phyloP scores from a whole-genome alignment of 495 filamentous ascomycete genomes.

The Glonium stellatum region DNA sequence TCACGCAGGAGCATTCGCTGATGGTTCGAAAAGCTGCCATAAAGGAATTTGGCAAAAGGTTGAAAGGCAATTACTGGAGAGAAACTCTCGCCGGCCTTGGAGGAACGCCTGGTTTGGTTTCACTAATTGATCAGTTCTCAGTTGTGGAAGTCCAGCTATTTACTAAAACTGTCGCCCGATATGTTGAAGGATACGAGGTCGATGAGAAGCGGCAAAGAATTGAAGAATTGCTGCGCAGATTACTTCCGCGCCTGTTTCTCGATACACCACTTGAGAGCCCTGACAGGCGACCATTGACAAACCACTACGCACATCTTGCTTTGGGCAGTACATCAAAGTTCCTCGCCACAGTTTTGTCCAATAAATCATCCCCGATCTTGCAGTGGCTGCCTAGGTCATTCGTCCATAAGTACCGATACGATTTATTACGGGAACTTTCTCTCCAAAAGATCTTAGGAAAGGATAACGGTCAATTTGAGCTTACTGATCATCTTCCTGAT shows the following conservation, averaged over 20 bases:
- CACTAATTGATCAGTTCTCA: constrained; percentile 10
- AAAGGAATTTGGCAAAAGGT: constrained; percentile 3
- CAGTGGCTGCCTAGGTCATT: not conserved
- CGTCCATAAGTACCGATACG: constrained; percentile 5
- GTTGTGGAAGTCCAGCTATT: constrained; percentile 11
- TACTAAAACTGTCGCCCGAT: not conserved
- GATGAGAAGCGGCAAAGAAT: constrained; percentile 11
- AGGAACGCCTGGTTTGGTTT: constrained; percentile 2
- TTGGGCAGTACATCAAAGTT: constrained; percentile 10
- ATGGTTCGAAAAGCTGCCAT: constrained; percentile 10
- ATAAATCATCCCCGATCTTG: not conserved
- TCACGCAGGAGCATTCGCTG: constrained; percentile 16
- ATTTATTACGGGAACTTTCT: constrained; percentile 2
- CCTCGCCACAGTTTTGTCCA: not conserved
- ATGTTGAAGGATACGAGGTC: constrained; percentile 1
- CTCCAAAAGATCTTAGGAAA: constrained; percentile 5
- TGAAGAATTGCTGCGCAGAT: constrained; percentile 7
- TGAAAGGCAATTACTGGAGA: constrained; percentile 15
- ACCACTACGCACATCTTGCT: constrained; percentile 8
- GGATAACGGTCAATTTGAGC: not conserved
- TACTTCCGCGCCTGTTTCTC: constrained; percentile 3
- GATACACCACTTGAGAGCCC: not conserved
- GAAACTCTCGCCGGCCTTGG: constrained; percentile 13
- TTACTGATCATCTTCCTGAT: not conserved
- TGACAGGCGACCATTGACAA: constrained; percentile 12